A percentile compares a stretch with the other conserved stretches of the same genome.
These are phyloP conservation scores for Mrakia gelida DNA, from an alignment of 768 basidiomycete genomes.

Conservation along the genomic window DNA sequence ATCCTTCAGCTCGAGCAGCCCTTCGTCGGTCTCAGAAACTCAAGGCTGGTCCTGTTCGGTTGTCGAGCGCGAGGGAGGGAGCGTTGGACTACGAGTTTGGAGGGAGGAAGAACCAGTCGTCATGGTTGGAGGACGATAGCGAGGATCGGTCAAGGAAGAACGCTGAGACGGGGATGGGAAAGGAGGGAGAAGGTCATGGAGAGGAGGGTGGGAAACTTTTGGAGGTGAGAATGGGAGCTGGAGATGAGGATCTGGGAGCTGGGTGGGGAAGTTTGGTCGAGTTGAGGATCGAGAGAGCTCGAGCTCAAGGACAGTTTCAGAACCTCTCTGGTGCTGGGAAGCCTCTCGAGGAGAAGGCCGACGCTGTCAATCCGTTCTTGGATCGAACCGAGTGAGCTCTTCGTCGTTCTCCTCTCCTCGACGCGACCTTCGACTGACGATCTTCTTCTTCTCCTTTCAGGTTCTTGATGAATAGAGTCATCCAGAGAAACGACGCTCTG, in stretches of 20 bases:
- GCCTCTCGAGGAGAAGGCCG: neutral
- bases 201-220: slow-evolving; percentile 18
- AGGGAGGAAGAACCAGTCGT: neutral
- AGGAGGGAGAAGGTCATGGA: slow-evolving; percentile 19
- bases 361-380: slow-evolving; percentile 14
- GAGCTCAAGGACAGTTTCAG: slow-evolving; percentile 27
- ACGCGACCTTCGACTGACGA: neutral
- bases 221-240: slow-evolving; percentile 28
- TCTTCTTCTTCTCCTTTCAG: neutral
- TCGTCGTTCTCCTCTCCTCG: neutral
- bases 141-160: neutral
- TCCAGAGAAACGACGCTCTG: slow-evolving; percentile 27
- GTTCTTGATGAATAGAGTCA: slow-evolving; percentile 18
- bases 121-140: neutral
- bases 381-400: slow-evolving; percentile 25
- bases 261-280: slow-evolving; percentile 29
- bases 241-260: slow-evolving; percentile 27
- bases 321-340: slow-evolving; percentile 24
- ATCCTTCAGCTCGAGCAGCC: slow-evolving; percentile 8
- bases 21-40: slow-evolving; percentile 17
- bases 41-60: slow-evolving; percentile 17
- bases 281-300: slow-evolving; percentile 30
- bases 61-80: slow-evolving; percentile 18
- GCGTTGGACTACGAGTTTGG: slow-evolving; percentile 29
- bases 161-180: neutral